A percentile compares a stretch with the other conserved stretches of the same genome.
phyloP scores from a whole-genome alignment of 1,284 basidiomycete species.

The Puccinia polysora region DNA sequence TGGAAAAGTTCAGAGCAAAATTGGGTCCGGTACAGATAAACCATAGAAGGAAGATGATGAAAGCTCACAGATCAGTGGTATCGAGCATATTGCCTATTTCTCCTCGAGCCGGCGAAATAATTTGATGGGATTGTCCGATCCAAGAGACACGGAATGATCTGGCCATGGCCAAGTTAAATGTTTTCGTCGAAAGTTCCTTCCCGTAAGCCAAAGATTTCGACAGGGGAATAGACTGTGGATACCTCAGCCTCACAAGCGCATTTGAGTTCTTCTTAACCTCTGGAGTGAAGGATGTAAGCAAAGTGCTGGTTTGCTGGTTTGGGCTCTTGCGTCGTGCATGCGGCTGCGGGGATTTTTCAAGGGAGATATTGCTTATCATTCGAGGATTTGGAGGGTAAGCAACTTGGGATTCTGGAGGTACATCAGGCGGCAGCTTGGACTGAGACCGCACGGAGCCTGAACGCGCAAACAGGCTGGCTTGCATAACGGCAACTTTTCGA shows the following conservation, averaged over 20 bases:
- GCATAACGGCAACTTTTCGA: constrained; percentile 44
- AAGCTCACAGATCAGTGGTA: constrained; percentile 16
- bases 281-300: not conserved
- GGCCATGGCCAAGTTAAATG: constrained; percentile 78
- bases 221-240: constrained; percentile 56
- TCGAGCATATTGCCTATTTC: constrained; percentile 39
- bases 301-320: not conserved
- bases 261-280: not conserved
- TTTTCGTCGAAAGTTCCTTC: constrained; percentile 65
- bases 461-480: constrained; percentile 43
- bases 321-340: not conserved
- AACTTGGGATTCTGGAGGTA: constrained; percentile 4
- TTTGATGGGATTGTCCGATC: constrained; percentile 67
- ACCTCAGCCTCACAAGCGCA: constrained; percentile 10
- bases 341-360: not conserved
- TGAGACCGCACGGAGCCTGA: constrained; percentile 19
- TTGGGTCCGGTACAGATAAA: constrained; percentile 10
- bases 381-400: constrained; percentile 2
- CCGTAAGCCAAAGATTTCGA: constrained; percentile 60
- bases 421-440: not conserved
- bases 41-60: too few species aligned
- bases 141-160: constrained; percentile 85
- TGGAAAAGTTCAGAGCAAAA: not conserved
- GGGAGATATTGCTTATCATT: not conserved
- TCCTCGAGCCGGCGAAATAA: constrained; percentile 27